Conservation (phyloP, 2,329 filamentous ascomycete genomes). For the Pseudonectria foliicola region DNA sequence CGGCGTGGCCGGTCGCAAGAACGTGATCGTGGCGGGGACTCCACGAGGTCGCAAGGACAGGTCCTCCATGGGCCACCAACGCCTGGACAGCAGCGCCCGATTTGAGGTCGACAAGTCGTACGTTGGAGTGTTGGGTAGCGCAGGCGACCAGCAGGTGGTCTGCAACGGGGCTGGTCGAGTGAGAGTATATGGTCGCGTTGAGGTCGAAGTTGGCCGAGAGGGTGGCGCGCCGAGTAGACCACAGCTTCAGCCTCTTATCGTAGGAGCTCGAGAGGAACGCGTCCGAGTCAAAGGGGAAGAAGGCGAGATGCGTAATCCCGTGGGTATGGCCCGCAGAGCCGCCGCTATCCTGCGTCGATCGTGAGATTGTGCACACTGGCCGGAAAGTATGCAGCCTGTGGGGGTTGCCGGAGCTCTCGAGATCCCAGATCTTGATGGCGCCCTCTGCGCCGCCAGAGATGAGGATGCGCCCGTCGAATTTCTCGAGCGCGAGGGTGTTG, state of each 20-base stretch:
- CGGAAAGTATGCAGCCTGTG: slow-evolving; percentile 42
- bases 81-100: slow-evolving; percentile 68
- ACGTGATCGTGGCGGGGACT: slow-evolving; percentile 73
- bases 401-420: slow-evolving; percentile 52
- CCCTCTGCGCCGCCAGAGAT: slow-evolving; percentile 82
- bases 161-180: slow-evolving; percentile 68
- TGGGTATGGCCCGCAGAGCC: slow-evolving; percentile 47
- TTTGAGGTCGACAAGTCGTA: slow-evolving; percentile 78
- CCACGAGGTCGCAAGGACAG: slow-evolving; percentile 68
- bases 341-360: slow-evolving; percentile 29
- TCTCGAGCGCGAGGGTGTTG: slow-evolving; percentile 71
- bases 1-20: slow-evolving; percentile 75
- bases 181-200: slow-evolving; percentile 63
- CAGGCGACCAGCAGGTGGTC: slow-evolving; percentile 75
- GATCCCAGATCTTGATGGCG: slow-evolving; percentile 79
- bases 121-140: slow-evolving; percentile 76
- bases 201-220: slow-evolving; percentile 62
- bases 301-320: slow-evolving; percentile 68
- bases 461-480: slow-evolving; percentile 69
- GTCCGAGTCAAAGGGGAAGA: slow-evolving; percentile 70
- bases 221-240: slow-evolving; percentile 56
- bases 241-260: slow-evolving; percentile 70
- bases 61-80: slow-evolving; percentile 60
- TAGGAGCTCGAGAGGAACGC: slow-evolving; percentile 73
- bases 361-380: slow-evolving; percentile 45